These are phyloP conservation scores for Jatropha curcas DNA, from an alignment of 345 rosid species.

Conservation along the genomic window DNA sequence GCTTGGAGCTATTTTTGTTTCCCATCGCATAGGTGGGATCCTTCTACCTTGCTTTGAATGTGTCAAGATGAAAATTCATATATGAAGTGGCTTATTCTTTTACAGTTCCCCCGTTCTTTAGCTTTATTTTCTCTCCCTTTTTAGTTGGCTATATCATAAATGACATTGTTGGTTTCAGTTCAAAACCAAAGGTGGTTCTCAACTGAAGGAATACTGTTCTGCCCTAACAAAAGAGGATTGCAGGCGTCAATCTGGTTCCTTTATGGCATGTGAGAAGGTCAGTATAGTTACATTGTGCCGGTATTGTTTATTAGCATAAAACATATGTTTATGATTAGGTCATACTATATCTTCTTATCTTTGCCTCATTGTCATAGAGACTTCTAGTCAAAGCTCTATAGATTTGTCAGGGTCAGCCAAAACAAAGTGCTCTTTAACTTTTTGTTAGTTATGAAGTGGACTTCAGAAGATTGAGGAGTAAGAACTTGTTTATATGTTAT, in stretches of 20 bases:
- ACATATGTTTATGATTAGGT: background rate
- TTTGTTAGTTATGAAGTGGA: background rate
- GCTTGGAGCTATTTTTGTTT: background rate
- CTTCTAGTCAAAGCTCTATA: background rate
- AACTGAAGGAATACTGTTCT: constrained; percentile 89
- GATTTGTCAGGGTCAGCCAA: background rate
- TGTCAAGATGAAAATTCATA: constrained; percentile 1
- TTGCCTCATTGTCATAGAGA: background rate
- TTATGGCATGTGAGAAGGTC: constrained; percentile 91
- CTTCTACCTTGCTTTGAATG: background rate
- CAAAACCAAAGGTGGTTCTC: constrained; percentile 98
- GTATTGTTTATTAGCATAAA: background rate
- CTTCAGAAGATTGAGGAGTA: background rate
- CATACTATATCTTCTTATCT: background rate
- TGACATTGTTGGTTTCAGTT: constrained; percentile 50
- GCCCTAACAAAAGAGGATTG: constrained; percentile 96
- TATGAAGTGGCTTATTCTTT: background rate
- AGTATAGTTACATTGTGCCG: constrained; percentile 7
- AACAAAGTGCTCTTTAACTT: background rate
- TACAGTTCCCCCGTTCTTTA: background rate
- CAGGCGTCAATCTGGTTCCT: constrained; percentile 76
- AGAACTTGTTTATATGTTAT: background rate
- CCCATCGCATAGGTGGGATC: background rate
- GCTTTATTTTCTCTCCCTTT: background rate
- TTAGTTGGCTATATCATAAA: constrained; percentile 7